Percentiles rank a stretch among this genome's conserved stretches.
These are phyloP conservation scores for Entamoeba moshkovskii DNA, from an alignment of 208 protist species.

Conservation along the genomic window DNA sequence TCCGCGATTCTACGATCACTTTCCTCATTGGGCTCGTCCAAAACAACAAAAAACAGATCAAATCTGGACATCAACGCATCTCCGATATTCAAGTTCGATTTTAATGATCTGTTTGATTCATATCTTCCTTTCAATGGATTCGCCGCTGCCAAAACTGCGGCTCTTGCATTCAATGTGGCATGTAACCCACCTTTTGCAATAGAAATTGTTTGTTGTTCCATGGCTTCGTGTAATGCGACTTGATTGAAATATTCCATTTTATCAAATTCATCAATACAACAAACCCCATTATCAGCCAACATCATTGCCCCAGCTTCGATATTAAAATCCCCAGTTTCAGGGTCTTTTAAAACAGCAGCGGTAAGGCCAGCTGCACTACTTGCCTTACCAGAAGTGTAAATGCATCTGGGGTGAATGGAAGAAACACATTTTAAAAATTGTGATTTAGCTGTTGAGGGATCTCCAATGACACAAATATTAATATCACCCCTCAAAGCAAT, in stretches of 20 bases:
- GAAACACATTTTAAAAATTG: constrained; percentile 93
- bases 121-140: constrained; percentile 85
- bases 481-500: constrained; percentile 84
- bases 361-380: constrained; percentile 81
- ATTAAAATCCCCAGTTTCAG: constrained; percentile 91
- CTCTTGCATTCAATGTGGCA: constrained; percentile 93
- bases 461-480: constrained; percentile 94
- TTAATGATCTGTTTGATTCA: constrained; percentile 43
- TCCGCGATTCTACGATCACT: constrained; percentile 81
- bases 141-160: constrained; percentile 80
- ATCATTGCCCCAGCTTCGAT: constrained; percentile 98
- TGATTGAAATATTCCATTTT: constrained; percentile 97
- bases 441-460: constrained; percentile 93
- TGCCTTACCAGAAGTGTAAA: constrained; percentile 92
- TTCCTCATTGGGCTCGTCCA: constrained; percentile 82
- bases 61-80: constrained; percentile 96
- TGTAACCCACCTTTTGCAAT: constrained; percentile 85
- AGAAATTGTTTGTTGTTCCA: constrained; percentile 99
- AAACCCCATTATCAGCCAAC: constrained; percentile 96
- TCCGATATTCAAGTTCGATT: constrained; percentile 44
- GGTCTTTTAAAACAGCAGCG: constrained; percentile 84
- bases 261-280: constrained; percentile 99
- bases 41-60: constrained; percentile 97
- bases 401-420: constrained; percentile 67
- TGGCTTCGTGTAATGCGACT: constrained; percentile 97